phyloP scores from a whole-genome alignment of 2,329 filamentous ascomycete genomes.

The Aureobasidium sp. region DNA sequence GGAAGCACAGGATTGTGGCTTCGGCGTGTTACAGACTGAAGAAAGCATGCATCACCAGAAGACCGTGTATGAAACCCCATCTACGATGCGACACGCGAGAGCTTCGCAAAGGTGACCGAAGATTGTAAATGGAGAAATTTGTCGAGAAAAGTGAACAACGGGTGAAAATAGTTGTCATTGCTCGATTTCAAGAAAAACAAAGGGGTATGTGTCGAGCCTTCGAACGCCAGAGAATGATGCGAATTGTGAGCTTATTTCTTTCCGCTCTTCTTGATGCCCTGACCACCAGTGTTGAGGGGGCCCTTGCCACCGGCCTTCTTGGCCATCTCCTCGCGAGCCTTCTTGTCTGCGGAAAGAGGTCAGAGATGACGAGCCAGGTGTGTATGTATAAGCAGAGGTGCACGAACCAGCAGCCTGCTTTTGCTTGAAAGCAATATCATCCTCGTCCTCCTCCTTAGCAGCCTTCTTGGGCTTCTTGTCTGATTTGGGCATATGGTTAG shows the following conservation, averaged over 20 bases:
- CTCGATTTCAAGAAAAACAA: background rate
- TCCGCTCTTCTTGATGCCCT: conserved; percentile 96
- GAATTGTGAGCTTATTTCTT: conserved; percentile 63
- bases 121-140: background rate
- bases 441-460: conserved; percentile 75
- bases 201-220: conserved; percentile 13
- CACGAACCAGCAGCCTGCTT: conserved; percentile 76
- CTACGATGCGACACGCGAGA: background rate
- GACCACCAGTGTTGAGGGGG: conserved; percentile 72
- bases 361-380: background rate
- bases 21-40: conserved; percentile 57
- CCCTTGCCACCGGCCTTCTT: conserved; percentile 83
- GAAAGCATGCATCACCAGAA: background rate
- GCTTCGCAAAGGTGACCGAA: background rate
- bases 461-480: conserved; percentile 78
- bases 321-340: conserved; percentile 73
- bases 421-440: conserved; percentile 73
- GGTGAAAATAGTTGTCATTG: background rate
- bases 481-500: background rate
- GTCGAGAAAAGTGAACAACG: background rate
- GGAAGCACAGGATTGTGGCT: conserved; percentile 67
- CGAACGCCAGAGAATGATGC: background rate
- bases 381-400: background rate
- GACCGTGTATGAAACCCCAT: background rate
- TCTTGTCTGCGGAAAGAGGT: conserved; percentile 43